phyloP scores from a whole-genome alignment of 805 yeast genomes.

The Brettanomyces nanus region DNA sequence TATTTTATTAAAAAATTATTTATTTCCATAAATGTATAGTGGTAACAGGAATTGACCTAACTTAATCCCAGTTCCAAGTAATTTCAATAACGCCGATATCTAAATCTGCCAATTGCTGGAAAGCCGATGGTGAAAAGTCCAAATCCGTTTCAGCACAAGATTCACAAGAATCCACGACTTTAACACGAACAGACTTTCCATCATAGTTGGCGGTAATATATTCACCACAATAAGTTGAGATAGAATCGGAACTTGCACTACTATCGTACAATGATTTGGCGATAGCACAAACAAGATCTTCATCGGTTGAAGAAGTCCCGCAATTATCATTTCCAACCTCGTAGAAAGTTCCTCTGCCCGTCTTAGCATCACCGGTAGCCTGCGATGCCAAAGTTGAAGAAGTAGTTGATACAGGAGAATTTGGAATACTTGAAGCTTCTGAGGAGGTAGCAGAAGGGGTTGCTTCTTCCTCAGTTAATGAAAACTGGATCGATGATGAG shows the following conservation, averaged over 20 bases:
- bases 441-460: conserved; percentile 3
- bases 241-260: conserved; percentile 15
- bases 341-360: conserved; percentile 46
- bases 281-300: conserved; percentile 42
- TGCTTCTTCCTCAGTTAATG: background rate
- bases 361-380: conserved; percentile 6
- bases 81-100: conserved; percentile 38
- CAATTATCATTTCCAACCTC: conserved; percentile 41
- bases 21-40: background rate
- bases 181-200: conserved; percentile 43
- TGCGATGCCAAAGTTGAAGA: conserved; percentile 3
- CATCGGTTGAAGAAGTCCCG: conserved; percentile 32
- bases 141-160: conserved; percentile 39
- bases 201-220: conserved; percentile 36
- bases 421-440: background rate
- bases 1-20: background rate
- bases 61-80: conserved; percentile 36
- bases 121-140: conserved; percentile 50
- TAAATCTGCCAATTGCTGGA: conserved; percentile 35
- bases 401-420: conserved; percentile 4
- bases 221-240: conserved; percentile 41
- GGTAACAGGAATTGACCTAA: too few species aligned
- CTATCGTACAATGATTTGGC: conserved; percentile 33
- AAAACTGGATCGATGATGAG: too few species aligned
- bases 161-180: conserved; percentile 46